phyloP scores from a whole-genome alignment of 2,329 filamentous ascomycete genomes.

The Coniella vitis region DNA sequence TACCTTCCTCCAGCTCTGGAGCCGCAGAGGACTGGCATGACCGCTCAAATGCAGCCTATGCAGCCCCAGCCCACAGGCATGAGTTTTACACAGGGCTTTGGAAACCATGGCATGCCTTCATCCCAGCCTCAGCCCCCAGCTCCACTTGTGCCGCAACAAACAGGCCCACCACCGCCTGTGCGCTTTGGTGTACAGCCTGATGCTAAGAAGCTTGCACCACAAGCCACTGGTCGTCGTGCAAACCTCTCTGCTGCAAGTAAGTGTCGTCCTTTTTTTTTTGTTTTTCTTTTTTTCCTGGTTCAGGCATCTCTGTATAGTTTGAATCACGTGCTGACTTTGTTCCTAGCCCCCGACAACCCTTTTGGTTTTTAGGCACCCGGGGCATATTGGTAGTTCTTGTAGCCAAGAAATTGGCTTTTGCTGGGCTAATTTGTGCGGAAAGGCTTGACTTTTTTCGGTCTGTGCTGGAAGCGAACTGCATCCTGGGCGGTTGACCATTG shows the following conservation, averaged over 20 bases:
- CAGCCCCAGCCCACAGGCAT: slow-evolving; percentile 44
- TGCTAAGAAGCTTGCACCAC: slow-evolving; percentile 71
- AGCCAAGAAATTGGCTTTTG: too few relatives aligned
- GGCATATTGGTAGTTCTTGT: too few relatives aligned
- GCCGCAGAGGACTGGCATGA: slow-evolving; percentile 51
- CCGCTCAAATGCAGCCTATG: slow-evolving; percentile 29
- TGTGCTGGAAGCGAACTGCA: too few relatives aligned
- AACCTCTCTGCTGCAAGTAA: slow-evolving; percentile 94
- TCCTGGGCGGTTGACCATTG: too few relatives aligned
- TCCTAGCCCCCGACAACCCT: slow-evolving; percentile 44
- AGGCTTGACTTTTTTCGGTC: too few relatives aligned
- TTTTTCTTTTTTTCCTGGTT: too few relatives aligned
- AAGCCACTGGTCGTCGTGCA: slow-evolving; percentile 82
- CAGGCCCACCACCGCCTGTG: slow-evolving; percentile 78
- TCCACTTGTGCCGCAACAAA: slow-evolving; percentile 69
- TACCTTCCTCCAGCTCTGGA: slow-evolving; percentile 54
- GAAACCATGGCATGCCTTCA: slow-evolving; percentile 36
- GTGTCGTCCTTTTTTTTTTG: slow-evolving; percentile 40
- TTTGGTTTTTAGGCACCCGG: slow-evolving; percentile 39
- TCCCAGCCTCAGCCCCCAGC: slow-evolving; percentile 51
- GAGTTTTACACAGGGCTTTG: slow-evolving; percentile 38
- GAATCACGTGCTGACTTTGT: slow-evolving; percentile 17
- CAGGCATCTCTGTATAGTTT: background rate
- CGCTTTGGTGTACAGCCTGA: slow-evolving; percentile 74
- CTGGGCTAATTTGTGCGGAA: too few relatives aligned